phyloP scores from a whole-genome alignment of 768 basidiomycete species.

The Rossbeevera mucosa region DNA sequence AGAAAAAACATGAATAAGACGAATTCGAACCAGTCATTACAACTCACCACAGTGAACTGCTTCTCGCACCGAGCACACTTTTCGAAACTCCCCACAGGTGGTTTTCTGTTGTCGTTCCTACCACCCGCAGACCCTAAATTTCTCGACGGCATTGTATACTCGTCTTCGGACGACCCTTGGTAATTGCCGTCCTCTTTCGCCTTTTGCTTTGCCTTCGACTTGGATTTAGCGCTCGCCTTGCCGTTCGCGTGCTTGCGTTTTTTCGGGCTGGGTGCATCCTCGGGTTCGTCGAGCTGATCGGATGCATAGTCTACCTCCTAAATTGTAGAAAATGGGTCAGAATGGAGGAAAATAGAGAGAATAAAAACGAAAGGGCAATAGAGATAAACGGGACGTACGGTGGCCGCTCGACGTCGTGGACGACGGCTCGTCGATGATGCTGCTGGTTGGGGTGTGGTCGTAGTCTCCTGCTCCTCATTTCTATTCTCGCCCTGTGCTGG shows the following conservation, averaged over 20 bases:
- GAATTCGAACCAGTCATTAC: background rate
- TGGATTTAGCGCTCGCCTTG: slow-evolving; percentile 36
- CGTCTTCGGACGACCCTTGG: slow-evolving; percentile 54
- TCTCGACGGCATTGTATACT: slow-evolving; percentile 63
- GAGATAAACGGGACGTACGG: slow-evolving; percentile 5
- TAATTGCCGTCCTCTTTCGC: slow-evolving; percentile 46
- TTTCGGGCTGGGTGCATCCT: slow-evolving; percentile 41
- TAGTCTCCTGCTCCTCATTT: background rate
- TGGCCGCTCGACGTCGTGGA: slow-evolving; percentile 9
- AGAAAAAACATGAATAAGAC: background rate
- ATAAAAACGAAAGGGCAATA: background rate
- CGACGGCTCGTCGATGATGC: slow-evolving; percentile 13
- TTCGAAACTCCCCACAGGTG: slow-evolving; percentile 73
- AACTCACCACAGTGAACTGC: slow-evolving; percentile 82
- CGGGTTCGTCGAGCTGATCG: slow-evolving; percentile 68
- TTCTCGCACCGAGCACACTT: slow-evolving; percentile 78
- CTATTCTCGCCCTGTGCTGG: slow-evolving; percentile 13
- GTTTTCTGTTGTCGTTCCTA: slow-evolving; percentile 40
- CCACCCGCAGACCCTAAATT: slow-evolving; percentile 35
- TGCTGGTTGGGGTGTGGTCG: background rate
- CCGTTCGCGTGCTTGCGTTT: slow-evolving; percentile 53
- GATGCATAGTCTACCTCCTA: slow-evolving; percentile 53
- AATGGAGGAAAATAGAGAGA: background rate
- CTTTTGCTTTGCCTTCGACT: slow-evolving; percentile 37
- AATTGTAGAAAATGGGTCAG: background rate